Evolutionary conservation across 306 rosid genomes (phyloP).

Genomic region (Quercus berberidifolia): DNA sequence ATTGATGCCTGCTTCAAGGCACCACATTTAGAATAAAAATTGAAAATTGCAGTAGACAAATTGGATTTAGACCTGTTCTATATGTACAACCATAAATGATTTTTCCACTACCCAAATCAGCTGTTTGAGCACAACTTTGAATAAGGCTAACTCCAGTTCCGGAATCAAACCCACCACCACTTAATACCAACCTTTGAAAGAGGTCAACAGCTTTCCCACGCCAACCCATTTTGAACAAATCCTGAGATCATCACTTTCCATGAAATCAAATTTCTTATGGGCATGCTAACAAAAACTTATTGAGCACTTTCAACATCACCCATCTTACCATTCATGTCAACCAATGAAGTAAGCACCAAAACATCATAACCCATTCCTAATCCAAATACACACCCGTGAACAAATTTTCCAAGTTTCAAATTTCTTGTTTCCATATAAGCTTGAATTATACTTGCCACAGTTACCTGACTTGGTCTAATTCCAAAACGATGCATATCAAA

Average conservation of each 20-base stretch:
- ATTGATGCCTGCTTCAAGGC: conserved; percentile 43
- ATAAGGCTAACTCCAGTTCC: conserved; percentile 60
- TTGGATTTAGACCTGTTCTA: conserved; percentile 51
- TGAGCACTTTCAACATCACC: conserved; percentile 37
- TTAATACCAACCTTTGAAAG: conserved; percentile 45
- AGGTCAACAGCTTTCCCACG: conserved; percentile 46
- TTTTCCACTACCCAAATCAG: conserved; percentile 53
- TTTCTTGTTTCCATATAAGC: conserved; percentile 37
- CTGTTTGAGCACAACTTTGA: conserved; percentile 58
- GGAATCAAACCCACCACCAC: conserved; percentile 59
- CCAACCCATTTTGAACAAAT: conserved; percentile 53
- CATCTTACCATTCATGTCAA: conserved; percentile 57
- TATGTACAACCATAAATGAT: conserved; percentile 46
- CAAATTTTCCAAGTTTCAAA: conserved; percentile 41
- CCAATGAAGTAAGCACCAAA: conserved; percentile 54
- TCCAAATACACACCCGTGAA: conserved; percentile 46
- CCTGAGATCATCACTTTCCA: conserved; percentile 80
- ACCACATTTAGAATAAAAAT: conserved; percentile 71
- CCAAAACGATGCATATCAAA: conserved; percentile 43
- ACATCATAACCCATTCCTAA: conserved; percentile 55
- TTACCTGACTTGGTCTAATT: conserved; percentile 50
- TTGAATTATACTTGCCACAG: conserved; percentile 57
- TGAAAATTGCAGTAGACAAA: conserved; percentile 63
- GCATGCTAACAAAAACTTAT: conserved; percentile 59
- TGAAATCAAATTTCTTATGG: conserved; percentile 56